These are phyloP conservation scores for Trichoderma sp. DNA, from an alignment of 2,329 filamentous ascomycete genomes.

Conservation along the genomic window DNA sequence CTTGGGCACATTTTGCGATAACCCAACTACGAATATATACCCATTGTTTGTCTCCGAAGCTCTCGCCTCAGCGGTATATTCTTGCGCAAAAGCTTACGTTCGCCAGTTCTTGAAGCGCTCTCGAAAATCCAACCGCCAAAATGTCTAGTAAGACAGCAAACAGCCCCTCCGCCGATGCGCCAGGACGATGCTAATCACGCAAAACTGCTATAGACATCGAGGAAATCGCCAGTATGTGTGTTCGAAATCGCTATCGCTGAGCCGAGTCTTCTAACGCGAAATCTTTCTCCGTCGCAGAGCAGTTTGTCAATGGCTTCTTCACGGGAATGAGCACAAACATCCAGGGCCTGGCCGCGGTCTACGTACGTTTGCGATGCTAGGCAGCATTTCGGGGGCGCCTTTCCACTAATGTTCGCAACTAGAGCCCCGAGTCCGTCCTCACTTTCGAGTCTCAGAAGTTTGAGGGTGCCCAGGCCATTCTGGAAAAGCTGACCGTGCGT, in stretches of 20 bases:
- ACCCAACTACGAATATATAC: constrained; percentile 25
- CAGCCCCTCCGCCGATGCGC: constrained; percentile 20
- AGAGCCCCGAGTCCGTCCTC: constrained; percentile 70
- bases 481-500: constrained; percentile 79
- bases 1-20: constrained; percentile 39
- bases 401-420: neutral
- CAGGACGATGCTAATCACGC: constrained; percentile 26
- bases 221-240: constrained; percentile 48
- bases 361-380: constrained; percentile 60
- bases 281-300: constrained; percentile 54
- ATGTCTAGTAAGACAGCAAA: constrained; percentile 37
- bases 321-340: constrained; percentile 37
- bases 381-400: neutral
- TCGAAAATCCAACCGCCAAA: constrained; percentile 27
- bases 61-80: neutral
- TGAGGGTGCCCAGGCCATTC: constrained; percentile 65
- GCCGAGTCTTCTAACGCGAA: constrained; percentile 14
- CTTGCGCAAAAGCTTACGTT: neutral
- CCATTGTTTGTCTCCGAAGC: neutral
- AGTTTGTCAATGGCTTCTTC: constrained; percentile 93
- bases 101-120: neutral
- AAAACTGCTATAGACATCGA: constrained; percentile 42
- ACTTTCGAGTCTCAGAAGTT: constrained; percentile 79
- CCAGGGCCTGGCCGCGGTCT: constrained; percentile 55
- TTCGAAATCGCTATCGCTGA: neutral